A percentile compares a stretch with the other conserved stretches of the same genome.
Conservation (phyloP, 2,329 filamentous ascomycete species). For the Dichotomopilus funicola region DNA sequence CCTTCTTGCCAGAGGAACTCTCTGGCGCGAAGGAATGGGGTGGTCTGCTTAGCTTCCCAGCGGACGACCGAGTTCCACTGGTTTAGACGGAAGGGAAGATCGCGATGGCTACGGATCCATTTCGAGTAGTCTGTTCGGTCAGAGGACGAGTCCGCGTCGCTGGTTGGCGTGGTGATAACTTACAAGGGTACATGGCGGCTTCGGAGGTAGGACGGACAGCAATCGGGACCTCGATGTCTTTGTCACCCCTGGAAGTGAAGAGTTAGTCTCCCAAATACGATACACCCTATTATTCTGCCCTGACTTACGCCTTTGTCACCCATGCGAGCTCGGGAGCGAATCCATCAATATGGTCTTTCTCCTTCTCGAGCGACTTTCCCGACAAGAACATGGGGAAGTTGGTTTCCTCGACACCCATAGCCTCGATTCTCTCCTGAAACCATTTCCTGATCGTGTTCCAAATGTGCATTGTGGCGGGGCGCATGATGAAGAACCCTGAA, state of each 20-base stretch:
- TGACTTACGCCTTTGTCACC: constrained; percentile 71
- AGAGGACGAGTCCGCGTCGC: constrained; percentile 57
- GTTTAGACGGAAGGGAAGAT: constrained; percentile 88
- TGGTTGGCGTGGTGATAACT: constrained; percentile 19
- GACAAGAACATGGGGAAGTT: constrained; percentile 97
- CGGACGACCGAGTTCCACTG: constrained; percentile 88
- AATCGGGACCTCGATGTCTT: constrained; percentile 73
- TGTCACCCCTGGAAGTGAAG: constrained; percentile 61
- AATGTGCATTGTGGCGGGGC: constrained; percentile 60
- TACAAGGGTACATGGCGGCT: constrained; percentile 34
- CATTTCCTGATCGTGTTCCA: constrained; percentile 61
- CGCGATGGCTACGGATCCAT: constrained; percentile 94
- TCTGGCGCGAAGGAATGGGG: constrained; percentile 72
- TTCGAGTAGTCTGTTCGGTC: constrained; percentile 63
- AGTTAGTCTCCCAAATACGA: constrained; percentile 18
- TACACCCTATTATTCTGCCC: neutral
- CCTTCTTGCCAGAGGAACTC: constrained; percentile 99
- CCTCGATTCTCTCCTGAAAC: constrained; percentile 73
- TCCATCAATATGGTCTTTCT: constrained; percentile 97
- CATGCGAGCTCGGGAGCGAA: constrained; percentile 90
- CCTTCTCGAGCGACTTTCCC: constrained; percentile 74
- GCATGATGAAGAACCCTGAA: constrained; percentile 93
- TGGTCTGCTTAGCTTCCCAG: constrained; percentile 51
- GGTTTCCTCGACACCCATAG: constrained; percentile 86
- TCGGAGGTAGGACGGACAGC: constrained; percentile 64